These are phyloP conservation scores for Halenospora varia DNA, from an alignment of 495 filamentous ascomycete species.

Conservation along the genomic window DNA sequence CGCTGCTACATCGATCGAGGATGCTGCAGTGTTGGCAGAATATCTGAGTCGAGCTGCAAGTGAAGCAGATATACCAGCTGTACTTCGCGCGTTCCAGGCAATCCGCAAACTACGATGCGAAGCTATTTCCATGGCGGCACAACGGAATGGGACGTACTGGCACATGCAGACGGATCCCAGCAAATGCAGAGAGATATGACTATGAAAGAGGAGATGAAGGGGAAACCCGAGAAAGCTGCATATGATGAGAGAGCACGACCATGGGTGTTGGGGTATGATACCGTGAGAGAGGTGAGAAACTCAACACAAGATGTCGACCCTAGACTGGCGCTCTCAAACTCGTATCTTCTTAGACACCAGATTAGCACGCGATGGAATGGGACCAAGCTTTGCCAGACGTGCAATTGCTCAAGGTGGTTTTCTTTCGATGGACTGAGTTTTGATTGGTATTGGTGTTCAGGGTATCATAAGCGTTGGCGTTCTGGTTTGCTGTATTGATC, in stretches of 20 bases:
- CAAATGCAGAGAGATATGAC: constrained; percentile 9
- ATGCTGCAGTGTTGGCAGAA: constrained; percentile 26
- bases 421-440: background rate
- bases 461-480: too few species aligned
- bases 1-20: constrained; percentile 31
- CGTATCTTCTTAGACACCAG: background rate
- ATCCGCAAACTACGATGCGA: constrained; percentile 3
- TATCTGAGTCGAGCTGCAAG: background rate
- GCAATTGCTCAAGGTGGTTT: background rate
- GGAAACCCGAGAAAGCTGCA: background rate
- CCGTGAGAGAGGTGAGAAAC: constrained; percentile 3
- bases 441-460: background rate
- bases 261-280: constrained; percentile 6
- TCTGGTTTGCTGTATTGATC: too few species aligned
- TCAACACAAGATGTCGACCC: background rate
- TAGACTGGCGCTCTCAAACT: background rate
- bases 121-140: background rate
- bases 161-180: constrained; percentile 7
- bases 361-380: background rate
- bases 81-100: constrained; percentile 4
- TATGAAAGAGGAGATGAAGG: background rate
- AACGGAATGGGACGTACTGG: background rate
- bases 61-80: background rate
- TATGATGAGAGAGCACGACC: background rate
- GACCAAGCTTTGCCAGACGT: background rate